phyloP scores from a whole-genome alignment of 257 asterid genomes.

The Penstemon davidsonii region DNA sequence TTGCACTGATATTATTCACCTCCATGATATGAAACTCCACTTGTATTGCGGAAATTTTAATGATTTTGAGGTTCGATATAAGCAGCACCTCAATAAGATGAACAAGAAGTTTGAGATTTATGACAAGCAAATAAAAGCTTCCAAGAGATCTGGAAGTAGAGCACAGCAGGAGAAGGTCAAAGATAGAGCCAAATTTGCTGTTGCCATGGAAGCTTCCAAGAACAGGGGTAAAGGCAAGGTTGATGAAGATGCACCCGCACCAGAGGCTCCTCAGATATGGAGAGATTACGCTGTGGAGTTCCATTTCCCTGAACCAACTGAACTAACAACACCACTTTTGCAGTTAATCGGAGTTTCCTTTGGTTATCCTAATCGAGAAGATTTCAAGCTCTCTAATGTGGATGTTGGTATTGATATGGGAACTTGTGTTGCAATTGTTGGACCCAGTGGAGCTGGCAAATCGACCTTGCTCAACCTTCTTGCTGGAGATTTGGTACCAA shows the following conservation, averaged over 20 bases:
- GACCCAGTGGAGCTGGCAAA: conserved; percentile 78
- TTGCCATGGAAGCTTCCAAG: conserved; percentile 19
- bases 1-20: conserved; percentile 61
- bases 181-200: no score
- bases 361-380: conserved; percentile 53
- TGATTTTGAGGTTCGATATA: conserved; percentile 55
- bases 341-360: conserved; percentile 67
- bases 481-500: conserved; percentile 47
- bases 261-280: conserved; percentile 64
- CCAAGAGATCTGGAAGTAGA: conserved; percentile 57
- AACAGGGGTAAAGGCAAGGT: conserved; percentile 46
- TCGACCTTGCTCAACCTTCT: conserved; percentile 66
- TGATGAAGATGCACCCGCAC: conserved; percentile 48
- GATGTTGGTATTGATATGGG: conserved; percentile 78
- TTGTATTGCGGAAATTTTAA: conserved; percentile 67
- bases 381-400: conserved; percentile 54
- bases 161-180: conserved; percentile 52
- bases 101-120: conserved; percentile 57
- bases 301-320: conserved; percentile 71
- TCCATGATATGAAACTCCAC: conserved; percentile 60
- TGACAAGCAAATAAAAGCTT: conserved; percentile 56
- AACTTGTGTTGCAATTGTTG: conserved; percentile 65
- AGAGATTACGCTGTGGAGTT: conserved; percentile 64
- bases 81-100: conserved; percentile 61
- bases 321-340: conserved; percentile 60